A percentile compares a stretch with the other conserved stretches of the same genome.
These are phyloP conservation scores for Ananas comosus DNA, from an alignment of 176 grass and related monocot species.

Conservation along the genomic window DNA sequence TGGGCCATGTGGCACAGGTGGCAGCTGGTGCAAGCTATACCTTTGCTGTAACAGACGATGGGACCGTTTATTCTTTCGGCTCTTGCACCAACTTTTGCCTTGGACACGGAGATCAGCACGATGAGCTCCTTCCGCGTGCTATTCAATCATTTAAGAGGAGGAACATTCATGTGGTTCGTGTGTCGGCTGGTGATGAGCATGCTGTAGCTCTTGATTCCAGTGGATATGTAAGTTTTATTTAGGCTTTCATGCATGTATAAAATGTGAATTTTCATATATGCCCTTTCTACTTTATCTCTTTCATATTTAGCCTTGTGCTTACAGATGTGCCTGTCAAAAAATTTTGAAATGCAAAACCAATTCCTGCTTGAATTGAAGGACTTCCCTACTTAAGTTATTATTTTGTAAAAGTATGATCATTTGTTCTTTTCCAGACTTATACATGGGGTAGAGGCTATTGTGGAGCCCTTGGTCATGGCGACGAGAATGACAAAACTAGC, in stretches of 20 bases:
- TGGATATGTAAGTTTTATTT: conserved; percentile 52
- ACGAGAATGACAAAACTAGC: conserved; percentile 94
- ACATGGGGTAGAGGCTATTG: conserved; percentile 99
- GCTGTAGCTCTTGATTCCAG: conserved; percentile 84
- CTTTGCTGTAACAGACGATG: conserved; percentile 84
- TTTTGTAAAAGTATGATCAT: conserved; percentile 12
- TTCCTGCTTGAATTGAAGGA: too few relatives aligned
- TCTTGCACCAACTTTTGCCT: conserved; percentile 93
- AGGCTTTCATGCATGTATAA: background rate
- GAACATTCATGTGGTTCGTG: conserved; percentile 83
- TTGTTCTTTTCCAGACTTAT: conserved; percentile 56
- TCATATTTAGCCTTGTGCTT: background rate
- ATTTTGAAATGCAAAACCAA: too few relatives aligned
- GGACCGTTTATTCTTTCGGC: conserved; percentile 80
- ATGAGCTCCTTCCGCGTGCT: conserved; percentile 77
- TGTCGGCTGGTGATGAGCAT: conserved; percentile 99
- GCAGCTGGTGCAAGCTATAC: conserved; percentile 90
- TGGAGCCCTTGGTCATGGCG: conserved; percentile 94
- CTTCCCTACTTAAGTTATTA: too few relatives aligned
- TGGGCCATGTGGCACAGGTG: conserved; percentile 60
- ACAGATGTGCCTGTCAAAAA: background rate
- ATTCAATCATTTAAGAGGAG: conserved; percentile 74
- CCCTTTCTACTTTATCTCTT: background rate
- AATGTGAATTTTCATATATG: background rate
- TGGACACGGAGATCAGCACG: conserved; percentile 84